phyloP scores from a whole-genome alignment of 768 basidiomycete species.

The Lactarius hatsudake region DNA sequence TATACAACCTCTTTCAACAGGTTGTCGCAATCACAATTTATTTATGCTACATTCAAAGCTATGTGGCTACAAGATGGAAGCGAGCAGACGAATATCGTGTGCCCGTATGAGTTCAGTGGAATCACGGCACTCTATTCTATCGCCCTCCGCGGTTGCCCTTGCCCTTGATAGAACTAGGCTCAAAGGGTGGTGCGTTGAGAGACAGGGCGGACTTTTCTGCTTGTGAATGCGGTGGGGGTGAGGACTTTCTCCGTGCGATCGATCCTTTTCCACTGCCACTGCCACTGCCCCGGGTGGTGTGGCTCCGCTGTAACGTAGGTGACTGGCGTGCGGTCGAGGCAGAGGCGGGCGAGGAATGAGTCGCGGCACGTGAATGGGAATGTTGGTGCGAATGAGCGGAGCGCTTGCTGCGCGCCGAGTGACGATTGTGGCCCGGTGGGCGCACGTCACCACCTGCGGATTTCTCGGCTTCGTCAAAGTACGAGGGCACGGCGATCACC shows the following conservation, averaged over 20 bases:
- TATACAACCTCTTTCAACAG: background rate
- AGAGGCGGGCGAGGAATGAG: conserved; percentile 1
- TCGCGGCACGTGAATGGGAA: conserved; percentile 2
- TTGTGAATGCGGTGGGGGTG: conserved; percentile 19
- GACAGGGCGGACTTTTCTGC: conserved; percentile 43
- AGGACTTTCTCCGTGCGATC: conserved; percentile 23
- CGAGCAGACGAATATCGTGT: conserved; percentile 13
- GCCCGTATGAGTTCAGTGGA: background rate
- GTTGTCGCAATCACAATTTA: background rate
- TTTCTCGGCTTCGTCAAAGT: conserved; percentile 3
- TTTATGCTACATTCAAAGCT: conserved; percentile 14
- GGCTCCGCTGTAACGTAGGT: conserved; percentile 7
- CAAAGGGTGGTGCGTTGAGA: conserved; percentile 53
- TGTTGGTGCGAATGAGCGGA: conserved; percentile 6
- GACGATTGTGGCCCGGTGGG: conserved; percentile 1
- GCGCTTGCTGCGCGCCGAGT: conserved; percentile 20
- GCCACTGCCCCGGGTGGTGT: background rate
- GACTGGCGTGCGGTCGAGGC: background rate
- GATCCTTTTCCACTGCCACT: conserved; percentile 28
- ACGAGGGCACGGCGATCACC: conserved; percentile 21
- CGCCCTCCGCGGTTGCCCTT: conserved; percentile 5
- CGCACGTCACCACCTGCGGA: background rate
- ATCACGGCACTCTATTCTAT: background rate
- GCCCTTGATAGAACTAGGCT: conserved; percentile 39
- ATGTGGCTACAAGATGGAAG: conserved; percentile 8